Conservation (phyloP, 1,284 basidiomycete species). For the Microbotryum violaceum region DNA sequence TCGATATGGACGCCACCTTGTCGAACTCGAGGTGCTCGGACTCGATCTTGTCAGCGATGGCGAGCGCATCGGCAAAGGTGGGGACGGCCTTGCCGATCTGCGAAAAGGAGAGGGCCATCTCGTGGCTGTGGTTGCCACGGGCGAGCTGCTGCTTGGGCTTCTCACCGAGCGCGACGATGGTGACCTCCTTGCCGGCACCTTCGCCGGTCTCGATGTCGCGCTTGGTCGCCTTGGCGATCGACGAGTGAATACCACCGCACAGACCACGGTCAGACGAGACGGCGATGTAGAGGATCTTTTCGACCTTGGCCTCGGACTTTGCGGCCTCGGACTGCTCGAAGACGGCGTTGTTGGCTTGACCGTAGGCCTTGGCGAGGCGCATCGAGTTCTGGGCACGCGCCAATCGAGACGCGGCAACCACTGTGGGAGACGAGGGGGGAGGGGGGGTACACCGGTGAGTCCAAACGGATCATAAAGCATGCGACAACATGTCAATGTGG, state of each 20-base stretch:
- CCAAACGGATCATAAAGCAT: too few relatives aligned
- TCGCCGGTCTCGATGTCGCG: constrained; percentile 52
- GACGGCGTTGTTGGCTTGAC: constrained; percentile 53
- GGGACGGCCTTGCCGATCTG: constrained; percentile 96
- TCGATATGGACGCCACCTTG: constrained; percentile 46
- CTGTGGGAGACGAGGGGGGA: constrained; percentile 1
- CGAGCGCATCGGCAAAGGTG: constrained; percentile 90
- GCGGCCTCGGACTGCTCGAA: constrained; percentile 32
- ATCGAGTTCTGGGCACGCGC: constrained; percentile 67
- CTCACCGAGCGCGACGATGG: constrained; percentile 80
- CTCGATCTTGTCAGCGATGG: constrained; percentile 87
- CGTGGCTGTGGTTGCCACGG: constrained; percentile 48
- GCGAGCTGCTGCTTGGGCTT: constrained; percentile 90
- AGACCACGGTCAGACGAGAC: constrained; percentile 98
- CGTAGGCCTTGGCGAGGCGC: constrained; percentile 88
- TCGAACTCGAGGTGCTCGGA: constrained; percentile 82
- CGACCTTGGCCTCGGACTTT: constrained; percentile 31
- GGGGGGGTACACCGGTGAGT: too few relatives aligned
- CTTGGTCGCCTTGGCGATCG: constrained; percentile 82
- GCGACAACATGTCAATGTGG: neutral
- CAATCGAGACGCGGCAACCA: constrained; percentile 92
- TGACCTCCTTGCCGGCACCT: constrained; percentile 48
- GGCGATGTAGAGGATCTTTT: constrained; percentile 79
- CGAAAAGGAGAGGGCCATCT: constrained; percentile 85
- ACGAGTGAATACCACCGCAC: constrained; percentile 99